These are phyloP conservation scores for Saturnispora zaruensis DNA, from an alignment of 805 yeast species.

Conservation along the genomic window DNA sequence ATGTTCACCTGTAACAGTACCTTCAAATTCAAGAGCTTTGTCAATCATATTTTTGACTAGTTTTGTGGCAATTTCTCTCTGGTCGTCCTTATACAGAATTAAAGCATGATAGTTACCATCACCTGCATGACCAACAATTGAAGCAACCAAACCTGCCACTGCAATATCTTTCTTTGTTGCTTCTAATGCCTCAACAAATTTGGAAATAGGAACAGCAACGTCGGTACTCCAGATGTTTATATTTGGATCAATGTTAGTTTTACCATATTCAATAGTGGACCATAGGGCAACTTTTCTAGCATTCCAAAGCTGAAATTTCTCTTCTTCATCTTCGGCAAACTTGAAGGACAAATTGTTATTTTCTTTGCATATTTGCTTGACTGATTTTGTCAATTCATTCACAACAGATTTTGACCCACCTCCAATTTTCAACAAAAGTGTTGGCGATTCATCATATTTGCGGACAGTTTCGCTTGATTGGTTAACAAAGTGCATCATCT, in stretches of 20 bases:
- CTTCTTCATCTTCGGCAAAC: conserved; percentile 57
- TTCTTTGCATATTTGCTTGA: conserved; percentile 34
- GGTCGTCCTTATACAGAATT: conserved; percentile 46
- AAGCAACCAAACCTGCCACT: conserved; percentile 47
- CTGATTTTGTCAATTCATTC: conserved; percentile 40
- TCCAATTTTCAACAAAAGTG: conserved; percentile 67
- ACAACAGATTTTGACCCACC: conserved; percentile 48
- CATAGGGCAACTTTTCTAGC: conserved; percentile 75
- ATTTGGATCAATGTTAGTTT: conserved; percentile 39
- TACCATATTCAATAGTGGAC: conserved; percentile 63
- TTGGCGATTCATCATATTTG: conserved; percentile 60
- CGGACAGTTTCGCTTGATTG: conserved; percentile 43
- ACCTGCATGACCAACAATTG: conserved; percentile 82
- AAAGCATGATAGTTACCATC: conserved; percentile 88
- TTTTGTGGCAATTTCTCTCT: conserved; percentile 39
- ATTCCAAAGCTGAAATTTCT: conserved; percentile 65
- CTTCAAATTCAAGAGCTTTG: conserved; percentile 58
- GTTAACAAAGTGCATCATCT: conserved; percentile 68
- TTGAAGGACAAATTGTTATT: conserved; percentile 46
- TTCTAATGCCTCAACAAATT: conserved; percentile 48
- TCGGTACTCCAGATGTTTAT: conserved; percentile 83
- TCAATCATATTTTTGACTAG: conserved; percentile 66
- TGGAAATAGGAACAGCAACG: conserved; percentile 81
- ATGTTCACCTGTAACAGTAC: conserved; percentile 87
- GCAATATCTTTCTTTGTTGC: conserved; percentile 59